Percentiles rank a stretch among this genome's conserved stretches.
Evolutionary conservation across 2,329 filamentous ascomycete genomes (phyloP).

Genomic region (Arachnomyces sp.): DNA sequence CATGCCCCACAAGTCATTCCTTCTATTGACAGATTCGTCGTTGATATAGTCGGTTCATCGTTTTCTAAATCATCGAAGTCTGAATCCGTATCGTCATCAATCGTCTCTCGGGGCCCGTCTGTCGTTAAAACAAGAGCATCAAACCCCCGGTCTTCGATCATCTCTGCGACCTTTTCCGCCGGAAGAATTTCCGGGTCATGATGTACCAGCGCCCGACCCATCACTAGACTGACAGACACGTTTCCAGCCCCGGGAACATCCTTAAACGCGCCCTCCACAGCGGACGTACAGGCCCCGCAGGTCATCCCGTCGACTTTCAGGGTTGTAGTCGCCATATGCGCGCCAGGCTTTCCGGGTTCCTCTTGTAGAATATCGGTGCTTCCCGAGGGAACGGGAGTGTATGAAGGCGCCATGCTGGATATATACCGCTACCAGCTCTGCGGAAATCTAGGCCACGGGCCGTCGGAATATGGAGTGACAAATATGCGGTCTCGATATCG

Average conservation of each 20-base stretch:
- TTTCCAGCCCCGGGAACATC: constrained; percentile 71
- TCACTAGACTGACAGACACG: constrained; percentile 87
- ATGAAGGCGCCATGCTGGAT: constrained; percentile 13
- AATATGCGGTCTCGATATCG: no score
- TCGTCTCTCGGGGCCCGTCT: constrained; percentile 56
- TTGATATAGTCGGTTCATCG: constrained; percentile 37
- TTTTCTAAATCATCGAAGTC: constrained; percentile 14
- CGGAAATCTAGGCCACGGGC: no score
- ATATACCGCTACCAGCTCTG: no score
- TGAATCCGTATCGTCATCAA: constrained; percentile 28
- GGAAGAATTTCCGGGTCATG: constrained; percentile 72
- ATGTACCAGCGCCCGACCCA: constrained; percentile 90
- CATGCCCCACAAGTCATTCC: constrained; percentile 92
- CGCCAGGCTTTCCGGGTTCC: constrained; percentile 26
- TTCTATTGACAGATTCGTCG: constrained; percentile 69
- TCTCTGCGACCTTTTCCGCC: constrained; percentile 69
- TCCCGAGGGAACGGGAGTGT: constrained; percentile 6
- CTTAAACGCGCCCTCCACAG: constrained; percentile 88
- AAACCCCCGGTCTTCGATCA: constrained; percentile 86
- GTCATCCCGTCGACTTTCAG: constrained; percentile 79
- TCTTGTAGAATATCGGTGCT: constrained; percentile 12
- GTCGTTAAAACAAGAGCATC: constrained; percentile 83
- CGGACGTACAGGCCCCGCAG: constrained; percentile 89
- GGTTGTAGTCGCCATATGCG: constrained; percentile 81
- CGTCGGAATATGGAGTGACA: no score